Evolutionary conservation across 306 rosid genomes (phyloP).

Genomic region (Comarum palustre): DNA sequence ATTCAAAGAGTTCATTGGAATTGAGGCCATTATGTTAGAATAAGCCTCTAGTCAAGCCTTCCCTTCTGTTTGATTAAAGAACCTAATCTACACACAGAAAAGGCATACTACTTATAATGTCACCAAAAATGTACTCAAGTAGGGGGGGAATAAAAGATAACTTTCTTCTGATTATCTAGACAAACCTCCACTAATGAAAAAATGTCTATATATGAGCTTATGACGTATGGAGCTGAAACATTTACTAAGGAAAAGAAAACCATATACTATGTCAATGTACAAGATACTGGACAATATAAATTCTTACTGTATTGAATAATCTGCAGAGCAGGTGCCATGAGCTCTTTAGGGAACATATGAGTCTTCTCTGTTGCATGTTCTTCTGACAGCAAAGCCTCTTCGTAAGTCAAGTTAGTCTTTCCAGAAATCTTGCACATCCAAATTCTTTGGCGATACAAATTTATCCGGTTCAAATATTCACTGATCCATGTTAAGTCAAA

Average conservation of each 20-base stretch:
- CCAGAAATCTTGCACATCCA: conserved; percentile 88
- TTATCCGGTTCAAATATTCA: conserved; percentile 66
- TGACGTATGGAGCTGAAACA: not conserved
- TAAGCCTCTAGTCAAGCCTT: not conserved
- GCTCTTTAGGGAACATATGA: conserved; percentile 76
- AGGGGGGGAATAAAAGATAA: not conserved
- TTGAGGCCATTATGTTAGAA: not conserved
- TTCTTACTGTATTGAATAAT: conserved; percentile 85
- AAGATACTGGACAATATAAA: not conserved
- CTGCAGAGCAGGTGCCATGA: conserved; percentile 61
- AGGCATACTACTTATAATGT: not conserved
- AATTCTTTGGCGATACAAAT: conserved; percentile 74
- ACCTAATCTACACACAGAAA: not conserved
- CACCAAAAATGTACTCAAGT: not conserved
- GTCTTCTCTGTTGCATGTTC: conserved; percentile 75
- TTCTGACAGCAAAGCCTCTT: conserved; percentile 92
- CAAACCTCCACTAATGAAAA: not conserved
- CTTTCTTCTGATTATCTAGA: not conserved
- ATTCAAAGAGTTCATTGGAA: not conserved
- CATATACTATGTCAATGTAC: not conserved
- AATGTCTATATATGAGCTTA: not conserved
- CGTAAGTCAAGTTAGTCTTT: conserved; percentile 78
- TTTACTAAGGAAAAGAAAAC: not conserved
- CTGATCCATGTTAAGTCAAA: conserved; percentile 54
- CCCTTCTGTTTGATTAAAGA: not conserved